phyloP scores from a whole-genome alignment of 164 flowering plant genomes.

The Echeveria elegans region DNA sequence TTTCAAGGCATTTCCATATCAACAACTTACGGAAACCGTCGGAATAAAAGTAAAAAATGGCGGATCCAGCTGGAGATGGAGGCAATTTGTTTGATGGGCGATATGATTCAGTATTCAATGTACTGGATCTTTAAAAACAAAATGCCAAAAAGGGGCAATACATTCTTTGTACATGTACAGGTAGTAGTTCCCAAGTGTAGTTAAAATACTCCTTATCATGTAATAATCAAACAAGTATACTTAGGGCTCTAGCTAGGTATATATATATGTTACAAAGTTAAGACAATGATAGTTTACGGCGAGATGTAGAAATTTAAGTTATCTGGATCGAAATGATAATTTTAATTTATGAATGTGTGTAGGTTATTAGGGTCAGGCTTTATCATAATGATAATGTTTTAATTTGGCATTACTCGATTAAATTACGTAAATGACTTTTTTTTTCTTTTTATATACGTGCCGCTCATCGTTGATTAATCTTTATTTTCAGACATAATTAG shows the following conservation, averaged over 20 bases:
- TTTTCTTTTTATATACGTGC: too few species aligned
- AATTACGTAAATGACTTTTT: too few species aligned
- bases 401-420: neutral
- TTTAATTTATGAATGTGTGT: neutral
- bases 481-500: too few species aligned
- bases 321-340: neutral
- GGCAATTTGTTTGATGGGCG: too few species aligned
- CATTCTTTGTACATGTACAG: neutral
- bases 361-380: neutral
- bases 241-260: too few species aligned
- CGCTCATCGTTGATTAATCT: too few species aligned
- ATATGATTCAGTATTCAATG: neutral
- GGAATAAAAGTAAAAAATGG: too few species aligned
- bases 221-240: neutral
- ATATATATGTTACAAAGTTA: neutral
- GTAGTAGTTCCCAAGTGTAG: neutral
- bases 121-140: neutral
- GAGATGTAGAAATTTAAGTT: neutral
- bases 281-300: neutral
- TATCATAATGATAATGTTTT: neutral
- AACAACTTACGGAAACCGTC: too few species aligned
- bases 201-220: neutral
- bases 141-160: neutral
- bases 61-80: too few species aligned
- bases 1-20: too few species aligned